phyloP scores from a whole-genome alignment of 2,329 filamentous ascomycete species.

The Penicillium hordei region DNA sequence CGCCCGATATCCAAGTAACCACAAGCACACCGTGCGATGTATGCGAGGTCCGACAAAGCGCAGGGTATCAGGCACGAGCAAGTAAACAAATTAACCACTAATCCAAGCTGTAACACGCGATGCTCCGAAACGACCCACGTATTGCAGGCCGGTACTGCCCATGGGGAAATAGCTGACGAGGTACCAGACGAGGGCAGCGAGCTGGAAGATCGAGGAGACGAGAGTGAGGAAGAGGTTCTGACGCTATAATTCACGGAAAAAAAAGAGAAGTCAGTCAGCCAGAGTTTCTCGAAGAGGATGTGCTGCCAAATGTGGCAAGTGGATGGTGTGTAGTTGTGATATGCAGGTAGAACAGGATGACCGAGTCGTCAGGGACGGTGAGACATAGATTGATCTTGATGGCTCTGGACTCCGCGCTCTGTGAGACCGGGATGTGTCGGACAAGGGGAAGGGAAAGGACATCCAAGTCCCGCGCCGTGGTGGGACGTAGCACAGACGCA shows the following conservation, averaged over 20 bases:
- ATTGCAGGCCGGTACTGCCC: slow-evolving; percentile 82
- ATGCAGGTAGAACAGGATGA: slow-evolving; percentile 10
- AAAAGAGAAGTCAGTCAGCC: slow-evolving; percentile 24
- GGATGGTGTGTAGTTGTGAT: slow-evolving; percentile 4
- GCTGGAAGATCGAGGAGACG: slow-evolving; percentile 77
- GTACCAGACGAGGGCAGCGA: slow-evolving; percentile 86
- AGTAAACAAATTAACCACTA: slow-evolving; percentile 56
- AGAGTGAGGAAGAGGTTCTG: slow-evolving; percentile 82
- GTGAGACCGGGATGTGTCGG: slow-evolving; percentile 11
- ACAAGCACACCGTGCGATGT: background rate
- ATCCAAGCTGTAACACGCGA: slow-evolving; percentile 86
- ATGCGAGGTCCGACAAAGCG: background rate
- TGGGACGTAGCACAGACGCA: slow-evolving; percentile 5
- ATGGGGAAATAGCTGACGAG: slow-evolving; percentile 97
- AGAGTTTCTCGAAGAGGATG: background rate
- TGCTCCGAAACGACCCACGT: slow-evolving; percentile 83
- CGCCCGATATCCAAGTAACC: background rate
- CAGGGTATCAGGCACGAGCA: background rate
- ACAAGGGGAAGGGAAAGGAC: slow-evolving; percentile 2
- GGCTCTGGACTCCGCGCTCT: slow-evolving; percentile 8
- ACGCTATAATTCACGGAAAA: slow-evolving; percentile 56
- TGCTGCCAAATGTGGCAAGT: background rate
- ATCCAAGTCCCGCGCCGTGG: slow-evolving; percentile 8
- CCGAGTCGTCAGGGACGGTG: slow-evolving; percentile 11
- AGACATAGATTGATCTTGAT: slow-evolving; percentile 13